Evolutionary conservation across 352 stramenopile species (phyloP), one percentile per base, ranked within the genome.

Genomic region (Phytophthora agathidicida): DNA sequence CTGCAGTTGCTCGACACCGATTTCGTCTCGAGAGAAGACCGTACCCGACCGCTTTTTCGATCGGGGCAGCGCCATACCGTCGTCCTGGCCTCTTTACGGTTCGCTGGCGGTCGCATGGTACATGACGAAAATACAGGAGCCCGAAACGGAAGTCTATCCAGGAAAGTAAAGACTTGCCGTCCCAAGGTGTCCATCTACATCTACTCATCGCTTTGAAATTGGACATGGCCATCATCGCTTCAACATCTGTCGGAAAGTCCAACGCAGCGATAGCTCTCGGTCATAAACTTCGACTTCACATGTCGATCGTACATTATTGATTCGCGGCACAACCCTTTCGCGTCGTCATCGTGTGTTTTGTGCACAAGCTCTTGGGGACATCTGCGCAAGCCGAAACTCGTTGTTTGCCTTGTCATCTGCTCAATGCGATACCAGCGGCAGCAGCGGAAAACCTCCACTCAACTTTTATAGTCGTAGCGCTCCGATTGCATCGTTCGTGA

Each of bases 1-100:
- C 65, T 92, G 80, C 2, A 92, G 72, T 60, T 92, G 80, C 69
- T 89, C 80, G 50, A 92, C 80, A 45, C 83, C 83, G 42, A 93
- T 93, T 66, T 85, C 80, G 60, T 91, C 83, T 36, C 81, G 79
- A 28, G 83, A 93, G 54, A 91, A 93, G 13, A 88, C 76, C 0
- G 80, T 90, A 28, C 64, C 61, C 2, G 80, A 88, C 22, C 76
- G 63, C 67, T 75, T 75, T 50, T 75, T 75, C 23, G 51, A 7
- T 3, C 67, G 51, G 39, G 57, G 30, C 56, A 75, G 30, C 24
- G 62, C 48, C 62, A 71, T 71, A 17, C 16, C 39, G 22, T n/a
- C n/a, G n/a, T n/a, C n/a, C n/a, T n/a, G n/a, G n/a, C n/a, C n/a
- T n/a, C n/a, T n/a, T n/a, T n/a, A n/a, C n/a, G n/a, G n/a, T 33